Conservation (phyloP, 805 yeast genomes). For the Pichia exigua region DNA sequence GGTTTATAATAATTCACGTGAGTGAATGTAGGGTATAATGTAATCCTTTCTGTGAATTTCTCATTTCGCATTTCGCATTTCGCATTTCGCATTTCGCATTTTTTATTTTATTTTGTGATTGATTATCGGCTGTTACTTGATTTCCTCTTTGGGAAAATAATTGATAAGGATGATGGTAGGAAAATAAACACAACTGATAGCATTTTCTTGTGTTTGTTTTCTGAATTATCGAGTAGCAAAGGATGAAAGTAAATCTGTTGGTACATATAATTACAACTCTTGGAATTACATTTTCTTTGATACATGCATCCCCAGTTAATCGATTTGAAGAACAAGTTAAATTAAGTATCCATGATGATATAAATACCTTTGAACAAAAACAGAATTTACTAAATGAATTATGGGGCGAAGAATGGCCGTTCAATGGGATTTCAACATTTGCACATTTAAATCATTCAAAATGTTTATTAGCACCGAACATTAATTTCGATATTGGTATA, state of each 20-base stretch:
- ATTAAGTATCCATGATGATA: not conserved
- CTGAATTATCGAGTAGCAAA: too few species aligned
- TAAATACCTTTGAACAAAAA: not conserved
- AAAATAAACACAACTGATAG: not conserved
- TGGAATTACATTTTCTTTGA: not conserved
- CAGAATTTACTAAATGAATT: constrained; percentile 42
- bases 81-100: too few species aligned
- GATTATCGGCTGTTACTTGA: not conserved
- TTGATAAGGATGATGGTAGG: not conserved
- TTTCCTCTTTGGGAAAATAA: not conserved
- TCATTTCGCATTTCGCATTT: too few species aligned
- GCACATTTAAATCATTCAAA: constrained; percentile 60
- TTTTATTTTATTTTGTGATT: too few species aligned
- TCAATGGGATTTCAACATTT: constrained; percentile 59
- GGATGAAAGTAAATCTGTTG: not conserved
- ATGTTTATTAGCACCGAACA: constrained; percentile 44
- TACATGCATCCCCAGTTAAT: not conserved
- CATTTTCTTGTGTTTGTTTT: too few species aligned
- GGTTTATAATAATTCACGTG: not conserved
- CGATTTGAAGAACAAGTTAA: not conserved
- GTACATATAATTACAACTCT: not conserved
- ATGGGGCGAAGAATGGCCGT: constrained; percentile 75
- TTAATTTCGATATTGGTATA: constrained; percentile 57
- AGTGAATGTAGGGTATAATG: not conserved
- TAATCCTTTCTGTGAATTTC: too few species aligned